phyloP scores from a whole-genome alignment of 129 eudicot genomes.

The Logfia minima region DNA sequence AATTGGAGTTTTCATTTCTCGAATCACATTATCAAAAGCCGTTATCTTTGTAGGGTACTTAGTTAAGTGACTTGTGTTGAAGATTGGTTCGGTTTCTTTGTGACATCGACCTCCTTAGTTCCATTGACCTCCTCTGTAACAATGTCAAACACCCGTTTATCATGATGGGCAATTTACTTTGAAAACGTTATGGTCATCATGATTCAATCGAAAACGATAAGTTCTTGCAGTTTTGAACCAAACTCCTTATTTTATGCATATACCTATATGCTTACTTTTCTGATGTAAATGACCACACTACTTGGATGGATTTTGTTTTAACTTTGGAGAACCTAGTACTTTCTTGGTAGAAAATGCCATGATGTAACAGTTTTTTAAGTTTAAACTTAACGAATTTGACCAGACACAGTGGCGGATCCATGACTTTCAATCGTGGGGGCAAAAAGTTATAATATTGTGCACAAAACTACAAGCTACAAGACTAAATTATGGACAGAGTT shows the following conservation, averaged over 20 bases:
- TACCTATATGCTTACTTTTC: no score
- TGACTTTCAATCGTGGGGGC: no score
- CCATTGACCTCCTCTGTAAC: constrained; percentile 90
- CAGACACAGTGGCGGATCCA: no score
- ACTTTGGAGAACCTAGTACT: constrained; percentile 2
- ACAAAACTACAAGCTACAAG: no score
- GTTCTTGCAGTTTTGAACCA: neutral
- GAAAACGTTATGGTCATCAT: no score
- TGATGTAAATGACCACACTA: no score
- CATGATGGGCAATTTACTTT: neutral
- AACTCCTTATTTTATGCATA: no score
- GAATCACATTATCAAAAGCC: constrained; percentile 60
- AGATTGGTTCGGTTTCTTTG: constrained; percentile 82
- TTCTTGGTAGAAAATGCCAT: constrained; percentile 9
- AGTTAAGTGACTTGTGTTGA: constrained; percentile 50
- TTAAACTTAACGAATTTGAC: no score
- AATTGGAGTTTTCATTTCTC: constrained; percentile 65
- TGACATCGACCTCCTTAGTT: constrained; percentile 92
- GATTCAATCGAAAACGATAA: neutral
- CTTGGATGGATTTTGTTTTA: no score
- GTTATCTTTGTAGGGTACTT: constrained; percentile 85
- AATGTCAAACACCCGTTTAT: constrained; percentile 16
- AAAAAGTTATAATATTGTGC: no score
- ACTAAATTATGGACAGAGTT: no score
- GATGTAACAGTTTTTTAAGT: no score